Evolutionary conservation across 768 basidiomycete genomes (phyloP), one percentile per base, ranked within the genome.

Genomic region (Lenzites betulinus): DNA sequence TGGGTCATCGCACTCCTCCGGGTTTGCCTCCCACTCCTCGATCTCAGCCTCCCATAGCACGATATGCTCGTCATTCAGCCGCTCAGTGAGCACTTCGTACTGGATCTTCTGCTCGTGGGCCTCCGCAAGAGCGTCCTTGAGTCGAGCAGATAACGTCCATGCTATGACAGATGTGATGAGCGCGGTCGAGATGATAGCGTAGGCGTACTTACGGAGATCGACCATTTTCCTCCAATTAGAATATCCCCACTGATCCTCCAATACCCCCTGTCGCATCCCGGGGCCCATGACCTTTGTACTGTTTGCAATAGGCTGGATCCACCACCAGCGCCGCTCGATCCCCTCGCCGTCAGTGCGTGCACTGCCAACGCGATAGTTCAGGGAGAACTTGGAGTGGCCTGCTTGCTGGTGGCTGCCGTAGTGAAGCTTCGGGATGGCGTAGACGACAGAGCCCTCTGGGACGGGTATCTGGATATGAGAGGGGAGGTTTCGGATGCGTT

Each of bases 401-500:
- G 22, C 22, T 20, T 44, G 23, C 18, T 68, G 48, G 41, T 77
- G 76, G 25, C 64, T 68, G 7, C 53, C 54, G 22, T 73, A 57
- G 51, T 77, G 76, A 5, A 73, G 66, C 54, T 76, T 76, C 2
- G 73, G 75, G 25, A 77, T 56, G 16, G 59, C 43, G 22, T 26
- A 64, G 20, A 67, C 23, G 5, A 22, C 15, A 7, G 35, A 36
- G 23, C 38, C 47, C 9, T 30, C 25, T 5, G 36, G 30, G n/a
- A 33, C 22, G 16, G 49, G 26, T 20, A 60, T 35, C 13, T 25
- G 51, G 20, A 63, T 7, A 3, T 43, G 20, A 16, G 20, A 43
- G 2, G 52, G 51, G 42, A 50, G 56, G 11, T 41, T 50, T 47
- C 51, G 11, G 26, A 73, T 52, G 20, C 71, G 64, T 1, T 30